Evolutionary conservation across 2,329 filamentous ascomycete genomes (phyloP).

Genomic region (Fusarium mexicanum): DNA sequence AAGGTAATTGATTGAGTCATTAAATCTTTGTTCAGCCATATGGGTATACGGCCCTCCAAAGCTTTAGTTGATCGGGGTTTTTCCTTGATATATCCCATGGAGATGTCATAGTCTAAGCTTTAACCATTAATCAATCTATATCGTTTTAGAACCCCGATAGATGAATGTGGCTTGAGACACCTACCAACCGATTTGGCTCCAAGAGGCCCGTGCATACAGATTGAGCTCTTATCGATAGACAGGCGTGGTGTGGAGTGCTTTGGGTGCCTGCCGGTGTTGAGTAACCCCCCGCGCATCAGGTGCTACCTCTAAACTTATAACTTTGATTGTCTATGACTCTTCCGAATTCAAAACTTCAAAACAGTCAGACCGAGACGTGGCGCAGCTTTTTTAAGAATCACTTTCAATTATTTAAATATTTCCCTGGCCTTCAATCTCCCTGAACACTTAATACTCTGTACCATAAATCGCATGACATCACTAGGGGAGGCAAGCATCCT

Average conservation of each 20-base stretch:
- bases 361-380: constrained; percentile 40
- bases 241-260: neutral
- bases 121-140: neutral
- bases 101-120: neutral
- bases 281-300: constrained; percentile 38
- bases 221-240: constrained; percentile 38
- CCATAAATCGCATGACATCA: constrained; percentile 37
- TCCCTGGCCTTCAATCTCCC: neutral
- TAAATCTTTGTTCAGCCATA: neutral
- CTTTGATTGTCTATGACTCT: constrained; percentile 42
- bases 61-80: neutral
- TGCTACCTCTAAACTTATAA: constrained; percentile 6
- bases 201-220: constrained; percentile 14
- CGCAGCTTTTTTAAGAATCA: constrained; percentile 21
- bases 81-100: neutral
- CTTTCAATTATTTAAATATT: constrained; percentile 18
- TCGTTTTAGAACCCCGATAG: constrained; percentile 20
- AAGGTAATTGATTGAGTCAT: neutral
- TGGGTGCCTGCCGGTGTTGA: constrained; percentile 13
- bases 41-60: neutral
- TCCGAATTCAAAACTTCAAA: constrained; percentile 13
- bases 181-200: neutral
- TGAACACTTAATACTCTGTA: constrained; percentile 31
- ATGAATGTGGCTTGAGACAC: constrained; percentile 30
- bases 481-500: neutral